Percentiles rank a stretch among this genome's conserved stretches.
phyloP scores from a whole-genome alignment of 352 stramenopile genomes.

The Pythium pyrilobum region DNA sequence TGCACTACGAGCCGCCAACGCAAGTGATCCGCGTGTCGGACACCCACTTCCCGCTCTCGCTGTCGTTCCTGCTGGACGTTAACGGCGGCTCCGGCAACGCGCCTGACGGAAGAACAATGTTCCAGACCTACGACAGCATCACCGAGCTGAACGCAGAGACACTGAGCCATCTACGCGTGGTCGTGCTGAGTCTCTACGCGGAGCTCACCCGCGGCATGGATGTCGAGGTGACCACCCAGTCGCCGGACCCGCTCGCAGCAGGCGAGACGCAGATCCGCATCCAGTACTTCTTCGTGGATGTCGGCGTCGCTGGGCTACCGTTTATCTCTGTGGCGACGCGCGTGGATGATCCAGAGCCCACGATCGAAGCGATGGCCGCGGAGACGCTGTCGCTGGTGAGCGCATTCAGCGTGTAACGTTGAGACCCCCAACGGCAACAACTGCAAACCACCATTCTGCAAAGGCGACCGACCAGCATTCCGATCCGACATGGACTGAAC shows the following conservation, averaged over 20 bases:
- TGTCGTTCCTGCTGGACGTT: conserved; percentile 12
- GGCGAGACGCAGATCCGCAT: neutral
- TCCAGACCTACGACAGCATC: neutral
- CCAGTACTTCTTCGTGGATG: conserved; percentile 17
- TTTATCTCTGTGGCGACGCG: conserved; percentile 6
- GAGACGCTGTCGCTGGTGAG: neutral
- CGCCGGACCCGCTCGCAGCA: neutral
- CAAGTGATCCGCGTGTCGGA: neutral
- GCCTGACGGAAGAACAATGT: neutral
- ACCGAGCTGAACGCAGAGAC: neutral
- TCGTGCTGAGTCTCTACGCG: conserved; percentile 12
- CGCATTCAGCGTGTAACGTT: neutral
- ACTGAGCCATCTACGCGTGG: neutral
- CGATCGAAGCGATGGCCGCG: neutral
- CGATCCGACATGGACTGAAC: too few relatives aligned
- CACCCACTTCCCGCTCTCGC: conserved; percentile 2
- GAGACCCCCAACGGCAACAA: too few relatives aligned
- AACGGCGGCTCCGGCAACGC: neutral
- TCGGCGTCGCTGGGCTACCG: conserved; percentile 3
- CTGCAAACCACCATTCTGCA: neutral
- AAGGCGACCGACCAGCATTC: neutral
- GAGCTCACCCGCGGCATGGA: neutral
- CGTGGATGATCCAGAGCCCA: neutral
- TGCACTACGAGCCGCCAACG: conserved; percentile 9
- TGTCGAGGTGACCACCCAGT: neutral